phyloP scores from a whole-genome alignment of 2,329 filamentous ascomycete genomes.

The Capronia epimyces region DNA sequence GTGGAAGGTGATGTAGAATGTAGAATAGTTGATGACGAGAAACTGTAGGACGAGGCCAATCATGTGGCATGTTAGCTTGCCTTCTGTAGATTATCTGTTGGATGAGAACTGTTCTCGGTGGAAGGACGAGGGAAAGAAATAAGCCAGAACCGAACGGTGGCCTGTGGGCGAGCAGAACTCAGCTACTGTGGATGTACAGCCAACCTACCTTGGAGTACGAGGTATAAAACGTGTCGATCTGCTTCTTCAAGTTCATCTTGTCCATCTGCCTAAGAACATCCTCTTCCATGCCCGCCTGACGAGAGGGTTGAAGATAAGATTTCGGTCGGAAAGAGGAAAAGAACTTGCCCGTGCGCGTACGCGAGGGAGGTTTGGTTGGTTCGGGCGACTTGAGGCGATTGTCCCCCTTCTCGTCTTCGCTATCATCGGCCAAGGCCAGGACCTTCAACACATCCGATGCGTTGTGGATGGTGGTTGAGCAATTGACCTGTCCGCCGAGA shows the following conservation, averaged over 20 bases:
- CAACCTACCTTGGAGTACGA: slow-evolving; percentile 42
- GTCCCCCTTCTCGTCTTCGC: slow-evolving; percentile 16
- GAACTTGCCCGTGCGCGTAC: slow-evolving; percentile 28
- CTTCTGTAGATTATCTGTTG: no score
- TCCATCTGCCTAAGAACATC: slow-evolving; percentile 36
- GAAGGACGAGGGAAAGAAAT: no score
- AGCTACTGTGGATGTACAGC: no score
- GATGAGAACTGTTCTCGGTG: no score
- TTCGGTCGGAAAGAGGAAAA: slow-evolving; percentile 35
- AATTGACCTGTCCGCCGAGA: slow-evolving; percentile 54
- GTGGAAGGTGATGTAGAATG: slow-evolving; percentile 44
- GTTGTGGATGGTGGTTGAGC: slow-evolving; percentile 50
- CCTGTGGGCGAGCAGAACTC: no score
- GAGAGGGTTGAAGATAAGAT: slow-evolving; percentile 11
- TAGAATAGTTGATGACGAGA: slow-evolving; percentile 36
- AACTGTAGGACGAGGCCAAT: slow-evolving; percentile 30
- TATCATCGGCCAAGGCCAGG: slow-evolving; percentile 37
- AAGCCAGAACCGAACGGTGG: no score
- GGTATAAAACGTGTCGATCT: slow-evolving; percentile 41
- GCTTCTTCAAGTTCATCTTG: slow-evolving; percentile 35
- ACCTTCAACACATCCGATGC: slow-evolving; percentile 49
- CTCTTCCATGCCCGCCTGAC: slow-evolving; percentile 41
- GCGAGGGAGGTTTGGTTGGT: slow-evolving; percentile 27
- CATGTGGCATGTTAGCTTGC: not conserved
- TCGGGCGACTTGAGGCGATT: not conserved